These are phyloP conservation scores for Candida anutae DNA, from an alignment of 1,139 yeast genomes.

Conservation along the genomic window DNA sequence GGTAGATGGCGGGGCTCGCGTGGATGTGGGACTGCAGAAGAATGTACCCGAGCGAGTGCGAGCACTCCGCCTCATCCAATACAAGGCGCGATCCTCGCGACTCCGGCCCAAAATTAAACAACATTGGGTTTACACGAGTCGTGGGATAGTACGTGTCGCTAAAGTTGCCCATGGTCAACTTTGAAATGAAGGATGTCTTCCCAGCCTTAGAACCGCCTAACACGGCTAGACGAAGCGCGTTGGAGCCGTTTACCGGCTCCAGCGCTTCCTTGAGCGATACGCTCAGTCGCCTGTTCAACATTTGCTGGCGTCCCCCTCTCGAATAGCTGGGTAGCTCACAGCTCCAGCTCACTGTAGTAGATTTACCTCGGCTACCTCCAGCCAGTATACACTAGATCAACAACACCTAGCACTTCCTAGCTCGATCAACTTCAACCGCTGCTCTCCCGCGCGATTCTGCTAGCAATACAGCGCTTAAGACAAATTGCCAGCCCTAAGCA, in stretches of 20 bases:
- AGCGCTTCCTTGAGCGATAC: constrained; percentile 3
- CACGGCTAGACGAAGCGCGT: constrained; percentile 48
- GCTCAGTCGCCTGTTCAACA: background rate
- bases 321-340: no score
- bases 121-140: constrained; percentile 41
- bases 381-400: no score
- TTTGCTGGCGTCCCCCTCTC: no score
- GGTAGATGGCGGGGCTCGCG: constrained; percentile 24
- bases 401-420: no score
- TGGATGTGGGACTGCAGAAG: constrained; percentile 9
- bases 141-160: constrained; percentile 66
- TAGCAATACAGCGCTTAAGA: no score
- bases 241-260: constrained; percentile 14
- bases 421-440: no score
- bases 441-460: no score
- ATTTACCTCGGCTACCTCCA: no score
- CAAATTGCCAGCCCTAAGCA: no score
- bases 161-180: constrained; percentile 39
- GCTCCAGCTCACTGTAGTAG: no score
- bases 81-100: constrained; percentile 31
- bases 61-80: constrained; percentile 35
- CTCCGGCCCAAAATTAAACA: constrained; percentile 45
- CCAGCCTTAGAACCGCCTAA: constrained; percentile 50
- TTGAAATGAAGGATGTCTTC: constrained; percentile 45
- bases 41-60: constrained; percentile 8